Evolutionary conservation across 176 grass and related monocot species (phyloP).

Genomic region (Hordeum marinum): DNA sequence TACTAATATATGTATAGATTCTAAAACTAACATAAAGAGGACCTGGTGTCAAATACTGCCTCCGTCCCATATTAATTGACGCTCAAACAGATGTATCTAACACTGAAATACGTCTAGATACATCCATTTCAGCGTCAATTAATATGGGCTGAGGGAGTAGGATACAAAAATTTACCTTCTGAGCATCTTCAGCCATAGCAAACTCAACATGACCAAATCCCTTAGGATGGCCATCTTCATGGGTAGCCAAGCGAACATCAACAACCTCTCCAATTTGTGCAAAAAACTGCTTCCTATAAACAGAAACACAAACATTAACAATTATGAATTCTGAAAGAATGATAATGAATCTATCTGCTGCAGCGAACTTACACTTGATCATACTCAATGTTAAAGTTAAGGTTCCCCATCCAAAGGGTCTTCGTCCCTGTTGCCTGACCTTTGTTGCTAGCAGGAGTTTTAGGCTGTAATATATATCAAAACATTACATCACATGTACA

Average conservation of each 20-base stretch:
- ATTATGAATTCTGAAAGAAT: background rate
- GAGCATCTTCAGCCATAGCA: constrained; percentile 45
- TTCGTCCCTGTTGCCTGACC: constrained; percentile 30
- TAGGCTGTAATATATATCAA: constrained; percentile 39
- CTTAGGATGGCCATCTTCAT: constrained; percentile 51
- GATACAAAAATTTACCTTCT: constrained; percentile 36
- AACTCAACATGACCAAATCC: constrained; percentile 87
- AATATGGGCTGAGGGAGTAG: background rate
- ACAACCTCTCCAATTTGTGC: constrained; percentile 50
- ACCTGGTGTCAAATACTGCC: background rate
- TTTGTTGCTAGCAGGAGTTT: constrained; percentile 54
- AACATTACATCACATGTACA: background rate
- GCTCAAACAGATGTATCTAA: too few species aligned
- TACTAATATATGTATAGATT: background rate
- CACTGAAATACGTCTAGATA: too few species aligned
- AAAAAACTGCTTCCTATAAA: constrained; percentile 66
- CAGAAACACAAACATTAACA: background rate
- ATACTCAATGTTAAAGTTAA: constrained; percentile 22
- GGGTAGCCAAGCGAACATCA: constrained; percentile 49
- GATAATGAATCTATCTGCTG: background rate
- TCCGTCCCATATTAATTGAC: too few species aligned
- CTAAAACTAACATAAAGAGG: background rate
- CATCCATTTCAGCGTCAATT: too few species aligned
- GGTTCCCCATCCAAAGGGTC: constrained; percentile 68
- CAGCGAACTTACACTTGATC: constrained; percentile 53